Evolutionary conservation across 768 basidiomycete species (phyloP).

Genomic region (Daedaleopsis sinensis): DNA sequence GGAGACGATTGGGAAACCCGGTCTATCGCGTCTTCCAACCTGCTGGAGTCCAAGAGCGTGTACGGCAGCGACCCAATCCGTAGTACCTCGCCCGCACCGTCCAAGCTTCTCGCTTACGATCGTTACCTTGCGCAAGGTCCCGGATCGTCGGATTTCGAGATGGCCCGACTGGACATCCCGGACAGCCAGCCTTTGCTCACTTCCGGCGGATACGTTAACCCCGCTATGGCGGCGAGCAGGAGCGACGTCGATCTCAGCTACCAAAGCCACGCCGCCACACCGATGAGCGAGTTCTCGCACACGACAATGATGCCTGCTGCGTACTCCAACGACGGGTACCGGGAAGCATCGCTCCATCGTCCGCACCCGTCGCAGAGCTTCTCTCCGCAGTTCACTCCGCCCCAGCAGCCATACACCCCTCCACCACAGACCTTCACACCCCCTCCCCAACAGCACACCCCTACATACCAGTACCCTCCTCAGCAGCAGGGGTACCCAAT

Average conservation of each 20-base stretch:
- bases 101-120: constrained; percentile 48
- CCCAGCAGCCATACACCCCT: background rate
- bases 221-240: constrained; percentile 19
- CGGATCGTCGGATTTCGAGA: constrained; percentile 47
- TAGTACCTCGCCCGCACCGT: constrained; percentile 43
- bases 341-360: constrained; percentile 68
- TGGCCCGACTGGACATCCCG: constrained; percentile 51
- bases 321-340: constrained; percentile 41
- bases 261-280: constrained; percentile 38
- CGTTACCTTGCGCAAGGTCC: constrained; percentile 59
- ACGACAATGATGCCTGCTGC: constrained; percentile 41
- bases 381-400: constrained; percentile 7
- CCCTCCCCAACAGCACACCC: constrained; percentile 4
- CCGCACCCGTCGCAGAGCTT: constrained; percentile 38
- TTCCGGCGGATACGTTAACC: constrained; percentile 26
- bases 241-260: constrained; percentile 22
- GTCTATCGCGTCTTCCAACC: constrained; percentile 64
- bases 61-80: constrained; percentile 38
- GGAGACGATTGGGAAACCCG: constrained; percentile 92
- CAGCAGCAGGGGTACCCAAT: background rate
- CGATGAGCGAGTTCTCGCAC: constrained; percentile 25
- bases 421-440: background rate
- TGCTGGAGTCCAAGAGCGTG: constrained; percentile 49
- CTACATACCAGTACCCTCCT: constrained; percentile 7
- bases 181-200: constrained; percentile 65